A percentile compares a stretch with the other conserved stretches of the same genome.
These are phyloP conservation scores for Mycosphaerella sp. DNA, from an alignment of 2,329 filamentous ascomycete genomes.

Conservation along the genomic window DNA sequence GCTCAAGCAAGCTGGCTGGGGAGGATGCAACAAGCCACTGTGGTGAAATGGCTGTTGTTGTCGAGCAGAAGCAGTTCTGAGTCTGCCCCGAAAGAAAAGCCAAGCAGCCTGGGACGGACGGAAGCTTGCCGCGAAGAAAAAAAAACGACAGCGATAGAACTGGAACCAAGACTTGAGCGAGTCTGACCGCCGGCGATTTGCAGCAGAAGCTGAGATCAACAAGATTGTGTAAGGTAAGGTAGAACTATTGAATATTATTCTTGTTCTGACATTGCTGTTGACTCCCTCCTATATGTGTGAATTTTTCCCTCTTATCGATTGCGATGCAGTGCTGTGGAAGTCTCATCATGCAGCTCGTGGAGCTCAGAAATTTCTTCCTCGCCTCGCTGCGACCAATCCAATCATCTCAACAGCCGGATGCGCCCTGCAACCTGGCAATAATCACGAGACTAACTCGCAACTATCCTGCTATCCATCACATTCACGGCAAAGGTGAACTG, in stretches of 20 bases:
- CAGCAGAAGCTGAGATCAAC: no score
- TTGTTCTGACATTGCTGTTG: no score
- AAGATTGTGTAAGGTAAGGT: no score
- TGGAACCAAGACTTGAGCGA: no score
- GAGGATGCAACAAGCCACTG: conserved; percentile 4
- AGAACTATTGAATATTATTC: no score
- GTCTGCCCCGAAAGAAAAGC: background rate
- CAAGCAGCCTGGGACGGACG: background rate
- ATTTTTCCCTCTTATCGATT: conserved; percentile 3
- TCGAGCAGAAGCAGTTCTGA: background rate
- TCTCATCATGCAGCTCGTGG: background rate
- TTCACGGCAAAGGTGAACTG: no score
- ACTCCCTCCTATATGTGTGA: background rate
- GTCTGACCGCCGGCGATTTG: no score
- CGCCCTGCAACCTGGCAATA: background rate
- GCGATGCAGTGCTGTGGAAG: background rate
- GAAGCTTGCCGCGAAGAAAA: no score
- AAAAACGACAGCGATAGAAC: no score
- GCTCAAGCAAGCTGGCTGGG: background rate
- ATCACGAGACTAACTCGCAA: no score
- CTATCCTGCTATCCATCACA: no score
- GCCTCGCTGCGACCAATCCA: background rate
- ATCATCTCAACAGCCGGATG: background rate
- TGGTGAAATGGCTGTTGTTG: conserved; percentile 4
- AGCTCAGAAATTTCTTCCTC: background rate